A percentile compares a stretch with the other conserved stretches of the same genome.
Evolutionary conservation across 83 land plant genomes (phyloP).

Genomic region (Thuja plicata): DNA sequence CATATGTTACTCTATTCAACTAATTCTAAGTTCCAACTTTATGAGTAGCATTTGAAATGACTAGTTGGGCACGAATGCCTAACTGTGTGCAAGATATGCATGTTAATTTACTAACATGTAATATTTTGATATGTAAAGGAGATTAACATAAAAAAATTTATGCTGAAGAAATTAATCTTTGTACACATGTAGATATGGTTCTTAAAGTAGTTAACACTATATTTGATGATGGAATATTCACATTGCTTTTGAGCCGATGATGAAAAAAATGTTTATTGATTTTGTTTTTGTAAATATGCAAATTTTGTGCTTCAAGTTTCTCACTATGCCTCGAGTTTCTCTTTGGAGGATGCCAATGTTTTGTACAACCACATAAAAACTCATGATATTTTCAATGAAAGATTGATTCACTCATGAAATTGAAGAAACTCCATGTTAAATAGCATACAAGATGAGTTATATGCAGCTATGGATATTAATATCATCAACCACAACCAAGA

Average conservation of each 20-base stretch:
- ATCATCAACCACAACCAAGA: too few species aligned
- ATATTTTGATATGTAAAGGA: too few species aligned
- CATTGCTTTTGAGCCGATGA: not conserved
- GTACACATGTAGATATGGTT: conserved; percentile 5
- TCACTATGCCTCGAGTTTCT: not conserved
- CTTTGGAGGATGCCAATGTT: not conserved
- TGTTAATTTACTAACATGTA: too few species aligned
- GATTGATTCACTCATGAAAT: too few species aligned
- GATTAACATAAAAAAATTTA: not conserved
- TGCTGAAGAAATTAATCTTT: conserved; percentile 6
- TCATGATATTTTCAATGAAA: not conserved
- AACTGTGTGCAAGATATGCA: too few species aligned
- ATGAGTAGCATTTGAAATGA: not conserved
- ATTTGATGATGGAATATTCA: not conserved
- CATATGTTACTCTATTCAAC: not conserved
- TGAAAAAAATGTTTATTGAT: not conserved
- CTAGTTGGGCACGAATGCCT: too few species aligned
- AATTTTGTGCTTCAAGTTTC: too few species aligned
- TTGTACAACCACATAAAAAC: not conserved
- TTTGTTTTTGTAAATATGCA: not conserved
- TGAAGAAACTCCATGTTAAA: too few species aligned
- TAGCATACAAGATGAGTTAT: not conserved
- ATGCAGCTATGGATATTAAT: not conserved
- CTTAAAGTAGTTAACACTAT: not conserved
- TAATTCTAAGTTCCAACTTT: not conserved